Conservation (phyloP, 371 early-diverging fungal genomes). For the Catenaria anguillulae region DNA sequence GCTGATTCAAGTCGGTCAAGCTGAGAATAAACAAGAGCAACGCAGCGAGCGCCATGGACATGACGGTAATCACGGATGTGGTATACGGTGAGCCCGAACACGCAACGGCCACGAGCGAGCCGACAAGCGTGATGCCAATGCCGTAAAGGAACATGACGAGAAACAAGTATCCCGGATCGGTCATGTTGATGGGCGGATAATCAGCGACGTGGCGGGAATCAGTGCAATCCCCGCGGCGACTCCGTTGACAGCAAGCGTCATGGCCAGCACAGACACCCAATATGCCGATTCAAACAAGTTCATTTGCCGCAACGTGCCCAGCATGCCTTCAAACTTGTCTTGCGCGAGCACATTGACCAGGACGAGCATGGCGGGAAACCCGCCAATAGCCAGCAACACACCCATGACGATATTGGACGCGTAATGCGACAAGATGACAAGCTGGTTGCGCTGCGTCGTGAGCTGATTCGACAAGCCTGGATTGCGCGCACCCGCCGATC, state of each 20-base stretch:
- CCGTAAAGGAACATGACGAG: not conserved
- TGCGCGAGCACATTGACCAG: not conserved
- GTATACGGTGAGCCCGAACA: not conserved
- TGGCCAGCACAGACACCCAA: not conserved
- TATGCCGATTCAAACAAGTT: constrained; percentile 4
- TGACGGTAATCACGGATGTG: not conserved
- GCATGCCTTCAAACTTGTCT: constrained; percentile 5
- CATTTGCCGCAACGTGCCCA: not conserved
- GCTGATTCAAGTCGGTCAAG: constrained; percentile 1
- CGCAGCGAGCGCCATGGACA: not conserved
- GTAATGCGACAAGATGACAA: not conserved
- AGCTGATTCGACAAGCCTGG: not conserved
- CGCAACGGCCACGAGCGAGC: not conserved
- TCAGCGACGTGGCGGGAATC: not conserved
- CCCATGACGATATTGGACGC: constrained; percentile 2
- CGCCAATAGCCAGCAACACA: not conserved
- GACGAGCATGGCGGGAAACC: not conserved
- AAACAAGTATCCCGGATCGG: not conserved
- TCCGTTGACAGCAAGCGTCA: not conserved
- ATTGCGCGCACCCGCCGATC: not conserved
- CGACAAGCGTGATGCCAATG: not conserved
- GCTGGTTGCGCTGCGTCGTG: not conserved
- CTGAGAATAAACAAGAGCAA: not conserved
- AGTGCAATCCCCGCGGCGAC: not conserved
- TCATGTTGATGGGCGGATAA: constrained; percentile 1